Evolutionary conservation across 768 basidiomycete species (phyloP), one percentile per base, ranked within the genome.

Genomic region (Podaxis rugospora): DNA sequence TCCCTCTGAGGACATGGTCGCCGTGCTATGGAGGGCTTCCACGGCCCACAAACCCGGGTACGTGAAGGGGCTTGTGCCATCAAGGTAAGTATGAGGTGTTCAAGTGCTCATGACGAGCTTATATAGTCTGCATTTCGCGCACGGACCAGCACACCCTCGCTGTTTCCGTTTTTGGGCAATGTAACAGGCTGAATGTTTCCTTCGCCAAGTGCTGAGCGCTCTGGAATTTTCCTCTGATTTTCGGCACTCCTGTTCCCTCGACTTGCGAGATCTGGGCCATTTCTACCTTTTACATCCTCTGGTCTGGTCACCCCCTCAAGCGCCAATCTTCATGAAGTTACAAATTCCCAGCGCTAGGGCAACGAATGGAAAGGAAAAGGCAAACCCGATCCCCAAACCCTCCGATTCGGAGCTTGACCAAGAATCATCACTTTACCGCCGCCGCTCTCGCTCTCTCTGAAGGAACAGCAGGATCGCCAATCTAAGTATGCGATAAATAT

Each of bases 1-100:
- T 75, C 78, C 78, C 83, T 80, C 82, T 85, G 80, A 74, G 84
- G 84, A 85, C 83, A 86, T 67, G 81, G 84, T 85, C 84, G 83
- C 84, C 84, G 82, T 85, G 83, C 84, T 84, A 85, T 85, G 84
- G 74, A 80, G 78, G 73, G 67, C 76, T 72, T 78, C 79, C 71
- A 77, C 73, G 65, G 76, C 81, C 85, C 82, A 82, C 74, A 83
- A 75, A 72, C 80, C 81, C 81, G 63, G 77, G 69, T 76, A 77
- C 57, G 0, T 82, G 83, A 84, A 83, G 74, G 80, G 71, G 74
- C 74, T 66, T 76, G 72, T 81, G 79, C 83, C 83, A 82, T 83
- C 83, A 84, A 84, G 81, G 82, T 84, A 82, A 83, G 81, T 83
- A 83, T 83, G 79, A 79, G 49, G 53, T 73, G 40, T 51, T 23